These are phyloP conservation scores for Saccharomycopsis sp. DNA, from an alignment of 805 yeast genomes.

Conservation along the genomic window DNA sequence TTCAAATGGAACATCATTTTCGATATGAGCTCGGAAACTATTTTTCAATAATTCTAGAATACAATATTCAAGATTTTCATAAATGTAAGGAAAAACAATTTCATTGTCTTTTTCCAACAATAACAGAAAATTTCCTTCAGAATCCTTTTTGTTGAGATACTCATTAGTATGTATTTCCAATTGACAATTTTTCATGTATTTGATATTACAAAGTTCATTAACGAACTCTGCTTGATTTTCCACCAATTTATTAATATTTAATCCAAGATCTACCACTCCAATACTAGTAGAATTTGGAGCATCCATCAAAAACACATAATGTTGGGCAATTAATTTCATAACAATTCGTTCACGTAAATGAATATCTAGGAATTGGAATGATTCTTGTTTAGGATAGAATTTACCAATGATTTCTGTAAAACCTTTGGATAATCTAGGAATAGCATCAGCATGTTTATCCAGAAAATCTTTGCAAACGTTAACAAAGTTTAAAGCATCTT, in stretches of 20 bases:
- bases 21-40: conserved; percentile 81
- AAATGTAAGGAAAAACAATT: conserved; percentile 68
- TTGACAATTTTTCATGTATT: conserved; percentile 68
- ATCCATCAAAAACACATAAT: conserved; percentile 58
- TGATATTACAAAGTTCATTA: conserved; percentile 71
- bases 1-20: conserved; percentile 30
- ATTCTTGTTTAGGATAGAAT: conserved; percentile 34
- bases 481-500: conserved; percentile 46
- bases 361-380: conserved; percentile 54
- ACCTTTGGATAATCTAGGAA: conserved; percentile 75
- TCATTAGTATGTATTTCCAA: conserved; percentile 36
- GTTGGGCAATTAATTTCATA: conserved; percentile 79
- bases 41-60: conserved; percentile 81
- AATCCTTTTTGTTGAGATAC: conserved; percentile 9
- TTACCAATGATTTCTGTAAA: conserved; percentile 52
- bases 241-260: conserved; percentile 57
- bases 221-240: conserved; percentile 61
- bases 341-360: conserved; percentile 80
- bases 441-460: conserved; percentile 73
- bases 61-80: conserved; percentile 80
- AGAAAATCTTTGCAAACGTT: conserved; percentile 47
- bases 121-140: conserved; percentile 6
- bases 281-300: conserved; percentile 36
- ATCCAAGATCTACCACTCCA: conserved; percentile 57
- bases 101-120: conserved; percentile 8